Conservation (phyloP, 345 rosid species). For the Sonneratia alba region DNA sequence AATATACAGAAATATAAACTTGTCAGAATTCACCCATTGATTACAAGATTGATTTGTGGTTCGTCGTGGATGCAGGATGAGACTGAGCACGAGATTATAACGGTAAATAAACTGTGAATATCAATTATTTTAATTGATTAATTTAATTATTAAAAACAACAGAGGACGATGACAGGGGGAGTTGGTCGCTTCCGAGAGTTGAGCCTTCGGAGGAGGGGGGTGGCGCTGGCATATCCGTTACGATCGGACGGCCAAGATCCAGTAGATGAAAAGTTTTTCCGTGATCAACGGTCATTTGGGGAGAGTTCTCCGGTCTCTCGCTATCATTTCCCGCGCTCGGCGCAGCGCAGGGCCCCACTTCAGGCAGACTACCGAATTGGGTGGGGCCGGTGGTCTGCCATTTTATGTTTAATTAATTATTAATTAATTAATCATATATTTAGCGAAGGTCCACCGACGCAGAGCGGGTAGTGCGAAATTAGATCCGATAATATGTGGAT, state of each 20-base stretch:
- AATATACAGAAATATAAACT: too few species aligned
- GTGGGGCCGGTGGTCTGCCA: background rate
- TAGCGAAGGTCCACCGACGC: too few species aligned
- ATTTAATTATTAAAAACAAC: background rate
- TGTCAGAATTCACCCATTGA: too few species aligned
- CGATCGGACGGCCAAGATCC: constrained; percentile 7
- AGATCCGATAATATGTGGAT: too few species aligned
- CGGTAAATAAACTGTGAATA: background rate
- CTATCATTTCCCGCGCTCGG: constrained; percentile 2
- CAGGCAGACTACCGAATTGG: background rate
- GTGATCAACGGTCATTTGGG: constrained; percentile 7
- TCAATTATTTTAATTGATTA: background rate
- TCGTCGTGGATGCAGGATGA: too few species aligned
- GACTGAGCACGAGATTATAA: background rate
- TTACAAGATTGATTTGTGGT: too few species aligned
- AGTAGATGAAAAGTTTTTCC: background rate
- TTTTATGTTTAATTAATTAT: too few species aligned
- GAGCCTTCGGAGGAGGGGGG: background rate
- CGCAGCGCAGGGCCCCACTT: constrained; percentile 5
- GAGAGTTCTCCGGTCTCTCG: background rate
- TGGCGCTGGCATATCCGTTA: background rate
- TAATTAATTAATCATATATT: too few species aligned
- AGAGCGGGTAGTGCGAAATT: too few species aligned
- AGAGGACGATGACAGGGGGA: background rate
- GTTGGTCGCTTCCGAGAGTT: background rate